Evolutionary conservation across 2,329 filamentous ascomycete species (phyloP).

Genomic region (Didymella pomorum): DNA sequence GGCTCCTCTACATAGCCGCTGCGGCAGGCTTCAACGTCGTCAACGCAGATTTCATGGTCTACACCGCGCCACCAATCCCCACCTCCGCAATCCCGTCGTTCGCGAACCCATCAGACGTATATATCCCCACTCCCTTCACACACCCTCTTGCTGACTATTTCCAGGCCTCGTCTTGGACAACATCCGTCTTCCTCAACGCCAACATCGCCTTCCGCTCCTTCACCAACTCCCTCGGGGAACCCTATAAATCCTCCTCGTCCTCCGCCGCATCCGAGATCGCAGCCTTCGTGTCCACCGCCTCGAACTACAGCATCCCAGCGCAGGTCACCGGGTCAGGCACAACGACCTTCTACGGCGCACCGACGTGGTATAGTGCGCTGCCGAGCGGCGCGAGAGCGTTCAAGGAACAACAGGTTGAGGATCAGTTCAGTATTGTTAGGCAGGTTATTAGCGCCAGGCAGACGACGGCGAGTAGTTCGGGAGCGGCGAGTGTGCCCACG

Average conservation of each 20-base stretch:
- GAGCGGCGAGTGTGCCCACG: conserved; percentile 32
- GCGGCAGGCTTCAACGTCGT: conserved; percentile 27
- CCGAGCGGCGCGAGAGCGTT: conserved; percentile 37
- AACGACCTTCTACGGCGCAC: conserved; percentile 36
- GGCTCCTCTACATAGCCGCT: conserved; percentile 27
- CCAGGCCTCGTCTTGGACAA: conserved; percentile 40
- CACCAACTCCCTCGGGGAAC: conserved; percentile 30
- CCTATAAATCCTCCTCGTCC: conserved; percentile 38
- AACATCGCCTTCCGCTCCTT: conserved; percentile 33
- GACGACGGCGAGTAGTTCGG: conserved; percentile 29
- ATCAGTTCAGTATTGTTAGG: conserved; percentile 43
- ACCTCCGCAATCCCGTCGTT: conserved; percentile 38
- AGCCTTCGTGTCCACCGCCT: conserved; percentile 33
- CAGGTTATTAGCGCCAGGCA: conserved; percentile 29
- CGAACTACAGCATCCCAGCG: conserved; percentile 39
- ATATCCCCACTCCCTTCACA: not conserved
- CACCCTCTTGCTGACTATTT: conserved; percentile 9
- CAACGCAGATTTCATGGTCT: conserved; percentile 44
- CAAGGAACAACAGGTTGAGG: conserved; percentile 43
- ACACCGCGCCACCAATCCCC: conserved; percentile 42
- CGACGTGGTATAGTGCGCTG: conserved; percentile 43
- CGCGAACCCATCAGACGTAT: conserved; percentile 33
- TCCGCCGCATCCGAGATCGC: conserved; percentile 40
- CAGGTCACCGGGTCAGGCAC: conserved; percentile 33
- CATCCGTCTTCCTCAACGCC: conserved; percentile 39